Percentiles rank a stretch among this genome's conserved stretches.
phyloP scores from a whole-genome alignment of 2,329 filamentous ascomycete species.

The Pseudocercospora crystallina region DNA sequence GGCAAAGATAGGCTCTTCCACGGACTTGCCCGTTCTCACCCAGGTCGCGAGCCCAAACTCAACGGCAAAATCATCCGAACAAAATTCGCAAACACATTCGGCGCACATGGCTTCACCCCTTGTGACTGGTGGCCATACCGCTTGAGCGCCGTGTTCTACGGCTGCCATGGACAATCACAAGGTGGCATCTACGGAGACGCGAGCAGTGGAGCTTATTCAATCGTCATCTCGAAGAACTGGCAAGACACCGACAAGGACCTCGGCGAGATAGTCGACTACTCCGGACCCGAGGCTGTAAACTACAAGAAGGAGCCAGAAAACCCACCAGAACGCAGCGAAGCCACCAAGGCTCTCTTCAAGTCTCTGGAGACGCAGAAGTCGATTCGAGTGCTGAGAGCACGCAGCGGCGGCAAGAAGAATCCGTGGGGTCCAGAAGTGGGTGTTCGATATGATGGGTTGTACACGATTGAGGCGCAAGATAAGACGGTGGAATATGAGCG shows the following conservation, averaged over 20 bases:
- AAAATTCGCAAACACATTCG: too few relatives aligned
- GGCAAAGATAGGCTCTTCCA: conserved; percentile 30
- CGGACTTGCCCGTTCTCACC: conserved; percentile 18
- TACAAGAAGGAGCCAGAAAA: not conserved
- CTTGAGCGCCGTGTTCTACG: not conserved
- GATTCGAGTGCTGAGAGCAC: not conserved
- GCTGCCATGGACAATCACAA: not conserved
- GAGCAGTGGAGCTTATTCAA: not conserved
- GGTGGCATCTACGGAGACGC: not conserved
- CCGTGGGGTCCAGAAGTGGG: not conserved
- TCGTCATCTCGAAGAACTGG: not conserved
- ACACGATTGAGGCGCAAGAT: too few relatives aligned
- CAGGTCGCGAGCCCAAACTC: conserved; percentile 20
- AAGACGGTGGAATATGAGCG: too few relatives aligned
- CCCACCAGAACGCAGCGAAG: not conserved
- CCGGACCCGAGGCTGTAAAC: not conserved
- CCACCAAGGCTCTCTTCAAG: not conserved
- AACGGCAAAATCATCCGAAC: too few relatives aligned
- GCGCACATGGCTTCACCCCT: not conserved
- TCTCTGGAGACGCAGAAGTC: not conserved
- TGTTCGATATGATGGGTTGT: not conserved
- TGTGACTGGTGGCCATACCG: not conserved
- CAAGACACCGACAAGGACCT: not conserved
- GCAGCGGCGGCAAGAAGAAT: not conserved
- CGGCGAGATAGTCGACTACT: not conserved